Evolutionary conservation across 2,329 filamentous ascomycete species (phyloP), one percentile per base, ranked within the genome.

Genomic region (Metarhizium brunneum): DNA sequence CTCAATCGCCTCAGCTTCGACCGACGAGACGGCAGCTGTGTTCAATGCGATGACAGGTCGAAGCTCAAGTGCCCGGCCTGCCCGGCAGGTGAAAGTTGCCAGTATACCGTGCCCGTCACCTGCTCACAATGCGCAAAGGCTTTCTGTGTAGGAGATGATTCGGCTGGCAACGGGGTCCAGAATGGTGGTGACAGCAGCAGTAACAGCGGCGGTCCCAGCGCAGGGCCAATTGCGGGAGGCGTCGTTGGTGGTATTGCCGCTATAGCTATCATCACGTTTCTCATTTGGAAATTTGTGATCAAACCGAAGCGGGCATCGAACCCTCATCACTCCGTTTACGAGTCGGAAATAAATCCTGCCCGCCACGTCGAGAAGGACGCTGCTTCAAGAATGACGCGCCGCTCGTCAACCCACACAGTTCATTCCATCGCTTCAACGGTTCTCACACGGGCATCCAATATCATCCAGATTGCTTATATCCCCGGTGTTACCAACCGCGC

Each of bases 391-490:
- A 62, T 66, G 78, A 66, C 76, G 70, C 56, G 77, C 76, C 80
- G 91, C 63, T 82, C 87, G 55, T 94, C 92, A 11, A 88, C 89
- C 48, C 85, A 94, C 68, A 89, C 89, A n/a, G 86, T 92, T 54
- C 82, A 87, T 65, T 97, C 92, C 13, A 90, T 99, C 67, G 94
- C 94, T 16, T 96, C 92, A 10, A 97, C 92, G 30, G 91, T 97
- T 57, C 82, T 96, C 58, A 97, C 94, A 18, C 86, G 94, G 59
- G 94, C 94, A 51, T 97, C 94, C 66, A 99, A 99, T 76, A 92
- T 99, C 68, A 99, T 99, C 65, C 94, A 97, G 73, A 99, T 99
- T 72, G 94, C 94, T 55, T 99, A 97, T 71, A 97, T 99, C 62
- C 94, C 94, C 14, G 94, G 94, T 58, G 92, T 97, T 65, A 96